Percentiles rank a stretch among this genome's conserved stretches.
Conservation (phyloP, 768 basidiomycete genomes). For the Flagelloscypha sp. region DNA sequence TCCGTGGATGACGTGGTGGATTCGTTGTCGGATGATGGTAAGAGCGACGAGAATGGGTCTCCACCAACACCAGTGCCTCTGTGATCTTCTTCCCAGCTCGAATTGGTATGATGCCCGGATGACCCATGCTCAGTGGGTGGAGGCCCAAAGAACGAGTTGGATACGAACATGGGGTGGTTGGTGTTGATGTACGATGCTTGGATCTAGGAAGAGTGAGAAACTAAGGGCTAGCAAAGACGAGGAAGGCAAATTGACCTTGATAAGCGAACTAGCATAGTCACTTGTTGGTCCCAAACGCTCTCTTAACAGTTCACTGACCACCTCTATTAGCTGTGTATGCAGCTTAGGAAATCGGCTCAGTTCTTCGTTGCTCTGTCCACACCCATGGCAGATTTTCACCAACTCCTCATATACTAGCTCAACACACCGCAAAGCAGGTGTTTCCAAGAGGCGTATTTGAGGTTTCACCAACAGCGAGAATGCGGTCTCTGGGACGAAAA, state of each 20-base stretch:
- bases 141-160: no score
- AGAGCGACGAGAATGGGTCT: no score
- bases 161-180: slow-evolving; percentile 92
- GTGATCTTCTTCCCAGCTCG: no score
- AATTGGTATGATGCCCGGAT: no score
- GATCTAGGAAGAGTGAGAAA: no score
- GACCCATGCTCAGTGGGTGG: no score
- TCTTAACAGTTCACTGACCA: slow-evolving; percentile 90
- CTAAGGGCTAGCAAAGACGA: no score
- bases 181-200: slow-evolving; percentile 99
- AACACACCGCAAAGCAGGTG: slow-evolving; percentile 91
- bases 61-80: no score
- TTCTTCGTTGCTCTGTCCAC: slow-evolving; percentile 44
- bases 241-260: no score
- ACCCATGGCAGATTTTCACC: slow-evolving; percentile 92
- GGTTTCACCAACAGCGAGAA: slow-evolving; percentile 97
- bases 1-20: no score
- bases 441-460: slow-evolving; percentile 92
- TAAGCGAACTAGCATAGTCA: slow-evolving; percentile 92
- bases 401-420: slow-evolving; percentile 98
- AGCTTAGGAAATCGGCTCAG: slow-evolving; percentile 91
- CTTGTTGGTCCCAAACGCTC: slow-evolving; percentile 95
- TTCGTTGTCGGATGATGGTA: no score
- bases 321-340: slow-evolving; percentile 90
- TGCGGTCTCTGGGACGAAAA: slow-evolving; percentile 95